Conservation (phyloP, 2,329 filamentous ascomycete genomes). For the Parascedosporium putredinis region DNA sequence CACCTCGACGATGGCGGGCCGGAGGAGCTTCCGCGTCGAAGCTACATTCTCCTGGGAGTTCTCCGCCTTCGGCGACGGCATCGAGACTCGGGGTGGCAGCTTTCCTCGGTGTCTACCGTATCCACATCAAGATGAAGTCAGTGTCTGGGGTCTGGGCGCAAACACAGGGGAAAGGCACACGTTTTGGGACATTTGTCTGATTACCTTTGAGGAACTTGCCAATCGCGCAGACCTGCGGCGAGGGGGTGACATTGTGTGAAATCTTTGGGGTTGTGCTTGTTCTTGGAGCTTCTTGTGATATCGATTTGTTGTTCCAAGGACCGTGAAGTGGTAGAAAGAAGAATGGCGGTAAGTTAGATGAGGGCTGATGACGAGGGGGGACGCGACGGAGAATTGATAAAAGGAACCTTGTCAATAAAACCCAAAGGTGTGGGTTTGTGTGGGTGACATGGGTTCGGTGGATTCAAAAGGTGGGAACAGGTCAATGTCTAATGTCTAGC, state of each 20-base stretch:
- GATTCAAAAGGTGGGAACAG: no score
- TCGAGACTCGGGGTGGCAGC: slow-evolving; percentile 20
- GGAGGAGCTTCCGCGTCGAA: slow-evolving; percentile 22
- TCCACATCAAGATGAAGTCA: neutral
- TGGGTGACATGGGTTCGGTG: neutral
- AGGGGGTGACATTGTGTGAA: slow-evolving; percentile 29
- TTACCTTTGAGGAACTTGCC: slow-evolving; percentile 15
- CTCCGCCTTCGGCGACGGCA: slow-evolving; percentile 34
- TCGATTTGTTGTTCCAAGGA: no score
- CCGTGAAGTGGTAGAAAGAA: no score
- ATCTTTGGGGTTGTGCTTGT: no score
- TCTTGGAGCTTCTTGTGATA: no score
- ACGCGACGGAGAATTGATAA: neutral
- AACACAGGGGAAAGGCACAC: neutral
- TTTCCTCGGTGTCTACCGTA: slow-evolving; percentile 3
- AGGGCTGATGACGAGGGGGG: neutral
- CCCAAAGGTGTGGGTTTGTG: slow-evolving; percentile 1
- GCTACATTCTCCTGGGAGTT: slow-evolving; percentile 23
- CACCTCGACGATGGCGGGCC: slow-evolving; percentile 17
- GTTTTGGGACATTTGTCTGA: neutral
- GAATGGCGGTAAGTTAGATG: no score
- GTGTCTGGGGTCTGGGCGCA: neutral
- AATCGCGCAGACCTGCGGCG: slow-evolving; percentile 35
- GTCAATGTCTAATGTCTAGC: no score
- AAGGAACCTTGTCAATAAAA: slow-evolving; percentile 2